Evolutionary conservation across 371 early-diverging fungal species (phyloP), one percentile per base, ranked within the genome.

Genomic region (Catenaria anguillulae): DNA sequence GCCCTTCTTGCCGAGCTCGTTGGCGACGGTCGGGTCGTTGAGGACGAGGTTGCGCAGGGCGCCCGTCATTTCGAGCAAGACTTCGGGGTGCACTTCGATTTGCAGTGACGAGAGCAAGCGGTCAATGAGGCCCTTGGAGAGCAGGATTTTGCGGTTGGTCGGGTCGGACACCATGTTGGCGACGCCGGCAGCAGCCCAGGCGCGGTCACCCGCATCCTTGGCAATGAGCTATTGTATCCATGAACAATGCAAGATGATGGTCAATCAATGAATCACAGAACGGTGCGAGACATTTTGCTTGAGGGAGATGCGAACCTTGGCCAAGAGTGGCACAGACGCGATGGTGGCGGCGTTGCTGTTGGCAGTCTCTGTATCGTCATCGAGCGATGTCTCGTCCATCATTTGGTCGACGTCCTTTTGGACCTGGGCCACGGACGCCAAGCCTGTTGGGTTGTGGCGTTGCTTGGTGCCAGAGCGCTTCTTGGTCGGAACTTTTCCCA

Each of bases 151-250:
- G 23, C 90, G 83, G 12, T 78, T 81, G 13, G 71, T 66, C 17
- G 71, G 67, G 45, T 83, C 65, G 4, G 66, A 64, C 43, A 77
- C 84, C 48, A 92, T 70, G 70, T 89, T 84, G 52, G 89, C 86
- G 24, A 88, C 77, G 62, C 88, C 84, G 4, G 92, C 84, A 8
- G 88, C 88, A 1, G 93, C 89, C 92, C 92, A 92, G 0, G 84
- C 85, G 24, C 92, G 77, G 58, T 93, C 92, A 60, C 78, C 82
- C 34, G 84, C 73, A 59, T 83, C 82, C 35, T 73, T 65, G 0
- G 84, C 77, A 15, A 73, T 71, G 10, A 89, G 67, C 85, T 87
- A 65, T 17, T 26, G n/a, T n/a, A n/a, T n/a, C 55, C 33, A 29
- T 31, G 12, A 55, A 55, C 10, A 6, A 19, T 29, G 31, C 12